Conservation (phyloP, 2,329 filamentous ascomycete species). For the Stagonosporopsis vannaccii region DNA sequence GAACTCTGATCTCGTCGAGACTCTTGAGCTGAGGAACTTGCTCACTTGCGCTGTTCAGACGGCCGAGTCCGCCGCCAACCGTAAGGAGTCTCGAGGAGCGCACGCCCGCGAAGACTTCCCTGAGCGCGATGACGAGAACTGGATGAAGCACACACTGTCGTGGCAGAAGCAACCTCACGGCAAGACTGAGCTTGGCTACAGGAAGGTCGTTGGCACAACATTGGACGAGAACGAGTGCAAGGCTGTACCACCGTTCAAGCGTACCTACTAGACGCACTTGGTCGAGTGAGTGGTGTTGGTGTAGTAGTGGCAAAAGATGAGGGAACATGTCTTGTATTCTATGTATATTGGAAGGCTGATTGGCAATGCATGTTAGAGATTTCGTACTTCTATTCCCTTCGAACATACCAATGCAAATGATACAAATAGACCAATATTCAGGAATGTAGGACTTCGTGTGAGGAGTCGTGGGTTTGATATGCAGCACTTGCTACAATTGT, state of each 20-base stretch:
- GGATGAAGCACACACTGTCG: conserved; percentile 99
- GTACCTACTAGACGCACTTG: conserved; percentile 71
- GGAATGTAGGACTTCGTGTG: too few species aligned
- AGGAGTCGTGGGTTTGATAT: too few species aligned
- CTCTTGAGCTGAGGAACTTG: conserved; percentile 91
- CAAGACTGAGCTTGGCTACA: conserved; percentile 85
- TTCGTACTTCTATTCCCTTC: conserved; percentile 3
- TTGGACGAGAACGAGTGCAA: conserved; percentile 97
- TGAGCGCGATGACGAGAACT: conserved; percentile 92
- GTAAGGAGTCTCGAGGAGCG: conserved; percentile 96
- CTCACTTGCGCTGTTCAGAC: conserved; percentile 98
- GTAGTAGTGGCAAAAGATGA: conserved; percentile 2
- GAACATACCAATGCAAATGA: conserved; percentile 13
- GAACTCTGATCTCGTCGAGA: conserved; percentile 98
- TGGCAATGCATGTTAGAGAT: conserved; percentile 19
- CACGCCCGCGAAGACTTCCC: conserved; percentile 97
- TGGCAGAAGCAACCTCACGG: conserved; percentile 95
- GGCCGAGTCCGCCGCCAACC: conserved; percentile 85
- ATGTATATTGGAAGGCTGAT: conserved; percentile 45
- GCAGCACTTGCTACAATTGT: too few species aligned
- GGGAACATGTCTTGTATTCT: conserved; percentile 38
- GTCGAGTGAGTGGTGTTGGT: not conserved
- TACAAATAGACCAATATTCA: not conserved
- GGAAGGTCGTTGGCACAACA: conserved; percentile 80
- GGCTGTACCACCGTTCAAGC: conserved; percentile 94